Evolutionary conservation across 2,329 filamentous ascomycete genomes (phyloP).

Genomic region (Pseudodiploospora longispora): DNA sequence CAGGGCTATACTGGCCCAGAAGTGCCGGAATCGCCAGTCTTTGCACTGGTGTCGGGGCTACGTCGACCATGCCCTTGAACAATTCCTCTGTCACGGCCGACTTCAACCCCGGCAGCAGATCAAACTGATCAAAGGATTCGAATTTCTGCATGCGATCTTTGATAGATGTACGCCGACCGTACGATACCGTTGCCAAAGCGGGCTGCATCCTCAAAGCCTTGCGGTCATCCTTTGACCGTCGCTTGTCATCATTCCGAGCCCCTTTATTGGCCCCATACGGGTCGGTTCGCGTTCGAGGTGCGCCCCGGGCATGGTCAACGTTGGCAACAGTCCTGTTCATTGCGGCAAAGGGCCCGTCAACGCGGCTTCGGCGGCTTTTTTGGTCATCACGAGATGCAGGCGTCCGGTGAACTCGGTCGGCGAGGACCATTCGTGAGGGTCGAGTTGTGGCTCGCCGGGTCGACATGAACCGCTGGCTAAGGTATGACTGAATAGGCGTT

Average conservation of each 20-base stretch:
- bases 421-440: constrained; percentile 52
- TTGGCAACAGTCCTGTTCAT: constrained; percentile 49
- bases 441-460: constrained; percentile 24
- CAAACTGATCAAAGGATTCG: constrained; percentile 74
- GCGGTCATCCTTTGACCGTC: constrained; percentile 30
- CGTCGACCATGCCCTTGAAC: constrained; percentile 63
- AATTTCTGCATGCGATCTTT: constrained; percentile 54
- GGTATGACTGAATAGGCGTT: constrained; percentile 21
- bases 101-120: constrained; percentile 63
- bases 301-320: constrained; percentile 18
- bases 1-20: constrained; percentile 44
- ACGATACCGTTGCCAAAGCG: constrained; percentile 66
- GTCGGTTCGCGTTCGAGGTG: constrained; percentile 10
- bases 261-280: constrained; percentile 15
- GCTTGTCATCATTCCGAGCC: constrained; percentile 24
- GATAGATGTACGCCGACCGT: constrained; percentile 51
- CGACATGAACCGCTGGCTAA: constrained; percentile 27
- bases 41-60: constrained; percentile 83
- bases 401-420: constrained; percentile 40
- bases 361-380: constrained; percentile 28
- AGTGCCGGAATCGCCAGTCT: constrained; percentile 79
- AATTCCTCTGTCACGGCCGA: constrained; percentile 65
- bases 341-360: constrained; percentile 43
- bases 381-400: constrained; percentile 22
- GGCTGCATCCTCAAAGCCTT: constrained; percentile 95